phyloP scores from a whole-genome alignment of 768 basidiomycete genomes.

The Naganishia vaughanmartiniae region DNA sequence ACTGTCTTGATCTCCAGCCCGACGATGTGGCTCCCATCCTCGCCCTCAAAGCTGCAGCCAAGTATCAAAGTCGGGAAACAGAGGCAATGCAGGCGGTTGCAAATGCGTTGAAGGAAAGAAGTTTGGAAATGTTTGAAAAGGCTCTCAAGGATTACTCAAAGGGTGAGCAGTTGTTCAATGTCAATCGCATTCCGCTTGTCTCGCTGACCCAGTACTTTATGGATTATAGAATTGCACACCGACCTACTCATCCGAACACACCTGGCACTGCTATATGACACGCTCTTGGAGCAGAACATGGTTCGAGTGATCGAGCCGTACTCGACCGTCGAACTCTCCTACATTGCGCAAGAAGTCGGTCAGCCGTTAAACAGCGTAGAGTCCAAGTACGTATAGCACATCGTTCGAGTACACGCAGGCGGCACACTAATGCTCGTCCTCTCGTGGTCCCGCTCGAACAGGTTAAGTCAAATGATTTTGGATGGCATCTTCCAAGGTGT shows the following conservation, averaged over 20 bases:
- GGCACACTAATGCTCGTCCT: not conserved
- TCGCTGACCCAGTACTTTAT: not conserved
- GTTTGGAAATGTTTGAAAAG: constrained; percentile 83
- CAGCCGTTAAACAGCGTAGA: constrained; percentile 86
- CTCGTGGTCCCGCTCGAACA: constrained; percentile 48
- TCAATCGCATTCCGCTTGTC: not conserved
- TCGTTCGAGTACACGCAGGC: not conserved
- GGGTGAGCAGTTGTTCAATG: constrained; percentile 55
- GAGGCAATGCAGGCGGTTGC: constrained; percentile 96
- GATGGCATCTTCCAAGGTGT: constrained; percentile 93
- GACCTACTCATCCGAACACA: constrained; percentile 95
- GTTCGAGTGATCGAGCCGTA: constrained; percentile 95
- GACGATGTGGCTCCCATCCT: constrained; percentile 88
- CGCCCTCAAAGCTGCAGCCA: constrained; percentile 78
- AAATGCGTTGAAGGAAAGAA: constrained; percentile 85
- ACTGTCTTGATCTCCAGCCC: constrained; percentile 58
- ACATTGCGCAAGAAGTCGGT: constrained; percentile 81
- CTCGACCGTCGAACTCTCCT: constrained; percentile 81
- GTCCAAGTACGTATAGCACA: constrained; percentile 65
- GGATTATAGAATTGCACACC: constrained; percentile 74
- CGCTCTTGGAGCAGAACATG: constrained; percentile 90
- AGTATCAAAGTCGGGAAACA: constrained; percentile 84
- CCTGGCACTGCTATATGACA: constrained; percentile 89
- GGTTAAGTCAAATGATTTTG: constrained; percentile 95
- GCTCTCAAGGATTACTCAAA: constrained; percentile 80